Base-by-base conservation (phyloP, 2,329 filamentous ascomycete species). In the Coniochaeta ligniaria region DNA sequence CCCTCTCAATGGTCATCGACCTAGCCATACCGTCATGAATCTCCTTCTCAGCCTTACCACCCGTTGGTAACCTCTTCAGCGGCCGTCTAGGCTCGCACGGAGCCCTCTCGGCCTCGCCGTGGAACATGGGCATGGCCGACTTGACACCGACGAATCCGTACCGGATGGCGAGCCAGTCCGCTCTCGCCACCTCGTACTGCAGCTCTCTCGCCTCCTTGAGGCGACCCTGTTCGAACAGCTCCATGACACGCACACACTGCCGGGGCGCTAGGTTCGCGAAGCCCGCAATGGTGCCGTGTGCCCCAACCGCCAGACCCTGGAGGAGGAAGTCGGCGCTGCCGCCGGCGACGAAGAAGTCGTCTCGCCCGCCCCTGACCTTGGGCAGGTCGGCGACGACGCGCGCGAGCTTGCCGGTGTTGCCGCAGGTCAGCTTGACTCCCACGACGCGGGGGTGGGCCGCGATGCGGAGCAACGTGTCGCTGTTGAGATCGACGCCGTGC, bases 261-360 rank as follows among this genome's bases (percentile, higher is more conserved):
- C 83, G 62, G 7, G 71, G 89, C 2, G 85, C 81, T 52, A 92
- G 77, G 71, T 93, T 92, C 33, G 83, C 90, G 60, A 89, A 78
- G 14, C 89, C 90, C 16, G 84, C 86, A 63, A 92, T 88, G 67
- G 90, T 83, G 36, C 90, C 89, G 61, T 87, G 83, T 3, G 86
- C 89, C 26, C 89, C 89, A 4, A 85, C 87, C 50, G 89, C 79
- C 43, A 91, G 73, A 0, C 86, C 86, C 71, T 91, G 89, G 14
- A 92, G 74, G 14, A 85, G 87, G 72, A 91, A 91, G 74, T 92
- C 89, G 59, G 87, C 87, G 57, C 85, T 88, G 60, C 90, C 89
- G 47, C 87, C 89, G 67, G 89, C 83, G 62, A 87, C 88, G 70
- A 89, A 80, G 77, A 92, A 92, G 24, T 68, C 65, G 24, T 64